phyloP scores from a whole-genome alignment of 1,284 basidiomycete species.

The Pseudozyma thailandica region DNA sequence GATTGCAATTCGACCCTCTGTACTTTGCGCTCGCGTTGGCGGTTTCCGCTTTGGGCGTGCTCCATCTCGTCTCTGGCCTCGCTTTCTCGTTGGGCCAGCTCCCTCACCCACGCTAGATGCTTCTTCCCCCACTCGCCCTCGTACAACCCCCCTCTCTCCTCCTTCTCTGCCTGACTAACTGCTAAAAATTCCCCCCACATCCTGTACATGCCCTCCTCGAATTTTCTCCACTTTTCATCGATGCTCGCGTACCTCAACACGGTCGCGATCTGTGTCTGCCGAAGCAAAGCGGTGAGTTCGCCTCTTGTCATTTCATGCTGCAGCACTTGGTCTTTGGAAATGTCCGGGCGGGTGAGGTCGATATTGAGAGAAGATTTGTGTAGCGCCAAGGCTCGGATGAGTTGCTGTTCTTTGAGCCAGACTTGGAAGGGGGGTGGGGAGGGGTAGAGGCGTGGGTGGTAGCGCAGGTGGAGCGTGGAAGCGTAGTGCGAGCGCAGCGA shows the following conservation, averaged over 20 bases:
- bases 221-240: not conserved
- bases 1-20: constrained; percentile 1
- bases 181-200: constrained; percentile 7
- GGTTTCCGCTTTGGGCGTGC: not conserved
- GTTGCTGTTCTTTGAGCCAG: constrained; percentile 36
- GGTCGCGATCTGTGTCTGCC: constrained; percentile 12
- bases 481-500: constrained; percentile 17
- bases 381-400: constrained; percentile 25
- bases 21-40: not conserved
- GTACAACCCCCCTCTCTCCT: too few relatives aligned
- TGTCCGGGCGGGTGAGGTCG: not conserved
- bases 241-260: constrained; percentile 12
- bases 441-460: constrained; percentile 9
- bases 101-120: not conserved
- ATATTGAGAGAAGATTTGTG: not conserved
- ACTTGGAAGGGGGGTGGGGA: constrained; percentile 15
- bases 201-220: constrained; percentile 14
- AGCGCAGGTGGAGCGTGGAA: constrained; percentile 7
- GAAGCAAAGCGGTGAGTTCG: constrained; percentile 7
- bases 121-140: not conserved
- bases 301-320: constrained; percentile 15
- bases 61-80: not conserved
- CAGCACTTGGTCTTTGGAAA: not conserved
- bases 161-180: constrained; percentile 5
- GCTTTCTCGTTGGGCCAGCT: not conserved